Evolutionary conservation across 345 rosid species (phyloP), one percentile per base, ranked within the genome.

Genomic region (Arabis alpina): DNA sequence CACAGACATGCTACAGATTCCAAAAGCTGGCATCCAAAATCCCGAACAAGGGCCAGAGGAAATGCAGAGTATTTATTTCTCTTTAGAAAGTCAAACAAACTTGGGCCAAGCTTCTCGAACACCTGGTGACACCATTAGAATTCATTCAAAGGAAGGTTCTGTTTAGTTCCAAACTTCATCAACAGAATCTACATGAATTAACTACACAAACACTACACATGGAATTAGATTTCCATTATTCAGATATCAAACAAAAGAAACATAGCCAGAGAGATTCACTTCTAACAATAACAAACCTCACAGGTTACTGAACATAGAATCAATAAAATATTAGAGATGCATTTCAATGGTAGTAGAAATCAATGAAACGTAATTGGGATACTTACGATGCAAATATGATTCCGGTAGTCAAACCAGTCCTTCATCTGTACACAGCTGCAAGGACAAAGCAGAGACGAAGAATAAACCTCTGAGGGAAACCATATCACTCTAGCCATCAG

Each of bases 101-200:
- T 90, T 83, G 97, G 90, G 76, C 97, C 97, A 90, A 90, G 97
- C 90, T 80, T 90, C 94, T 90, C 97, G 80, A 88, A 88, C 47
- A 90, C 97, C 94, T 90, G 94, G 75, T 79, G 74, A 81, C 85
- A 90, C 85, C 93, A 87, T 84, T 80, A 75, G 75, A 82, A 84
- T 86, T 75, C 83, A 88, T 88, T 68, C 82, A 83, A 66, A 79
- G 67, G 76, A 84, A 83, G 81, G 77, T 76, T 80, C 32, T 58
- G 84, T 78, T 86, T 76, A 86, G 88, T 79, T 76, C 61, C 73
- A 77, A 74, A 50, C 71, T 63, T 66, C 74, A 68, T 44, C 52
- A 63, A 71, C 57, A 67, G 66, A 82, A 66, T 76, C 79, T 60
- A 70, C 30, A 77, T 10, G 51, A 65, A 70, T 55, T 11, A 61